Conservation (phyloP, 2,329 filamentous ascomycete genomes). For the Leptodontidium sp. region DNA sequence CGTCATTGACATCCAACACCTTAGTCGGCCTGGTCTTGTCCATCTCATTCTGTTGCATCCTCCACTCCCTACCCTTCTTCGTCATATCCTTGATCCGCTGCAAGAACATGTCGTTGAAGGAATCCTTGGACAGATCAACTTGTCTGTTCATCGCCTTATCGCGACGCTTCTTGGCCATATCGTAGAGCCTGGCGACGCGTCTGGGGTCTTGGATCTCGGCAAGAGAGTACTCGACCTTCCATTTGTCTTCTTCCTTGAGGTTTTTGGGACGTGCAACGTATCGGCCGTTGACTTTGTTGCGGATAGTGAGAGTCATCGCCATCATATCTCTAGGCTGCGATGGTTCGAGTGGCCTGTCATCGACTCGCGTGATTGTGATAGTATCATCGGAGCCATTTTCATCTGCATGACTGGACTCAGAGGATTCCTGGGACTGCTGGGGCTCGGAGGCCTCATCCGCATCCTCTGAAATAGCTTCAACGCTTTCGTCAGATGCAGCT, state of each 20-base stretch:
- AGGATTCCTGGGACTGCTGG: neutral
- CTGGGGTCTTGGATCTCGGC: slow-evolving; percentile 61
- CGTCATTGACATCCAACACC: slow-evolving; percentile 52
- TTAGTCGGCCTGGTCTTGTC: slow-evolving; percentile 58
- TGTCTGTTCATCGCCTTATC: slow-evolving; percentile 52
- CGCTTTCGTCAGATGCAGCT: slow-evolving; percentile 1
- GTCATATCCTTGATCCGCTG: slow-evolving; percentile 55
- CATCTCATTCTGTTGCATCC: slow-evolving; percentile 60
- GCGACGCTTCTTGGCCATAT: slow-evolving; percentile 63
- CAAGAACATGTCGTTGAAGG: slow-evolving; percentile 43
- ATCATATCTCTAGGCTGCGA: slow-evolving; percentile 28
- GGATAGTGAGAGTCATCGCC: slow-evolving; percentile 72
- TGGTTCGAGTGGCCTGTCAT: neutral
- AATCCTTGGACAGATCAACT: slow-evolving; percentile 30
- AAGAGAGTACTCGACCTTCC: slow-evolving; percentile 82
- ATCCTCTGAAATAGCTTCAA: neutral
- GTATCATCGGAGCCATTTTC: neutral
- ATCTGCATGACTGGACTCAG: neutral
- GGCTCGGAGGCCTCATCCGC: neutral
- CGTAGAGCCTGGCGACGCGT: slow-evolving; percentile 61
- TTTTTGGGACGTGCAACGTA: slow-evolving; percentile 67
- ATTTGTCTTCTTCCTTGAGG: slow-evolving; percentile 58
- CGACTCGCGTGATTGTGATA: neutral
- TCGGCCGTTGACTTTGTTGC: slow-evolving; percentile 74
- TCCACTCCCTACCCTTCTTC: slow-evolving; percentile 64